Base-by-base conservation (phyloP, 208 protist species). In the Blechomonas ayalai region DNA sequence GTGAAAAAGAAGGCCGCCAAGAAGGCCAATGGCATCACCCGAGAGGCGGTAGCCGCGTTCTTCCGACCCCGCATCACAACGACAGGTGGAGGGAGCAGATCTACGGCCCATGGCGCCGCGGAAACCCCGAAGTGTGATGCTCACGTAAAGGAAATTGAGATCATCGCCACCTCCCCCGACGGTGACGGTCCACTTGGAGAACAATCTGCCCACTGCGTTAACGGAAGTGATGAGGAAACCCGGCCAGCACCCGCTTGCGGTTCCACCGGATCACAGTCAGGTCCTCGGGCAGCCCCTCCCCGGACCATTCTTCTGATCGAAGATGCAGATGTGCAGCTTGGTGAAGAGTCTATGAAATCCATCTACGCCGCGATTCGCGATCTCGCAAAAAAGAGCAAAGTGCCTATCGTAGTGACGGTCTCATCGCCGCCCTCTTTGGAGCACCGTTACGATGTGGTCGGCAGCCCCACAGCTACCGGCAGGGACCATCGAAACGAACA, bases 341-440 rank as follows among this genome's bases (percentile, higher is more conserved):
- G 68, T 0, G 79, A 86, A 40, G 78, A 88, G 58, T 52, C 65
- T 10, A 61, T 67, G 32, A 61, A 68, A 25, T 45, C 79, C 3
- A 81, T 92, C 36, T 92, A 92, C 56, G 65, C 74, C 4, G 66
- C 83, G 23, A 76, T 92, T 26, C 68, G 77, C 32, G 76, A 88
- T 37, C 41, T 92, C 2, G 78, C 83, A 24, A 53, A 74, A 48
- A 56, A 70, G 39, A 89, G 79, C 53, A 84, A 88, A 32, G 70
- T 87, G 2, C 83, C 83, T 23, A 79, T 92, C 32, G 55, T 86
- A 18, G 73, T 92, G 12, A 89, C 79, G 0, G 72, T 80, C n/a
- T 79, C 64, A 8, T 65, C n/a, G n/a, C n/a, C 70, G 8, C 41
- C 67, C 29, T 19, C 59, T 8, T 49, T 47, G 19, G 26, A 40